Evolutionary conservation across 1,284 basidiomycete genomes (phyloP), one percentile per base, ranked within the genome.

Genomic region (Mixia osmundae): DNA sequence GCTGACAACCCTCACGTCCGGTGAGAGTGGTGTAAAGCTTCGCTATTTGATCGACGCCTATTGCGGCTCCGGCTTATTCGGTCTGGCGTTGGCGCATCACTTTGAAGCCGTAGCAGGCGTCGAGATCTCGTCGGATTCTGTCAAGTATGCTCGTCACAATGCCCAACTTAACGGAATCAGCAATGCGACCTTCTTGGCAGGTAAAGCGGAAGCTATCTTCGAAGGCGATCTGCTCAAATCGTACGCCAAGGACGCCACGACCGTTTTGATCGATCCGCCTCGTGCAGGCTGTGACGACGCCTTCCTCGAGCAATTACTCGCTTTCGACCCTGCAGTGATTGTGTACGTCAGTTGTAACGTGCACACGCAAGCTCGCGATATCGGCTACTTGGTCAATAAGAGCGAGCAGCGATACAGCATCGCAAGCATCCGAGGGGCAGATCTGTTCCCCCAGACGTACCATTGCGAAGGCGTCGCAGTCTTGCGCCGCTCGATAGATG

Each of bases 271-370:
- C 51, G 77, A 89, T 57, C 83, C 83, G 2, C 85, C 85, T 10
- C 64, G 82, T 41, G 89, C 87, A 56, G 85, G 83, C 11, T 85
- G 77, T 50, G 80, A 87, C 54, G 66, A 69, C 34, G 63, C 64
- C 3, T 91, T 89, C 57, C 61, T 91, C 30, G 57, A 67, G 23
- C 83, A 91, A 58, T 57, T 89, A 30, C 54, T 85, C 33, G 54
- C 54, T 4, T 85, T 89, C 54, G 59, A 69, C 20, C 67, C 73
- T 2, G 58, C 60, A 36, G 71, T 67, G 8, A 67, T 89, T 38
- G 76, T 87, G 37, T 91, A 91, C 54, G 79, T 91, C 41, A 79
- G 75, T 50, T 95, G 89, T 56, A 95, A 95, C 55, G 87, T 80
- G 35, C 76, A 78, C 46, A 77, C 75, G 9, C 77, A 83, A 58